Percentiles rank a stretch among this genome's conserved stretches.
Evolutionary conservation across 352 stramenopile species (phyloP).

Genomic region (Aphanomyces euteiches): DNA sequence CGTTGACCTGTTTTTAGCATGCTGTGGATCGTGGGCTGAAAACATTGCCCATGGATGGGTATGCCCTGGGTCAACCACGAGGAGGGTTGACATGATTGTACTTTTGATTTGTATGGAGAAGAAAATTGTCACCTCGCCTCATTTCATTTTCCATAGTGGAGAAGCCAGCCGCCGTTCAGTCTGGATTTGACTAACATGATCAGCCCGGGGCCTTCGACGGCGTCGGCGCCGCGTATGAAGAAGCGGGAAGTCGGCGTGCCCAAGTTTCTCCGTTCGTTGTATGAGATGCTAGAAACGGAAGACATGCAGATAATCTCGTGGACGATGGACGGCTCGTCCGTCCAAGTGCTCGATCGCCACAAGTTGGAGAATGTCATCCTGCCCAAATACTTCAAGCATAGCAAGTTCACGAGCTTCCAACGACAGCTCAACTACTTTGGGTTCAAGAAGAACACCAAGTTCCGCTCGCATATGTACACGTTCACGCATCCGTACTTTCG

Average conservation of each 20-base stretch:
- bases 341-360: conserved; percentile 63
- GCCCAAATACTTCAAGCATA: conserved; percentile 93
- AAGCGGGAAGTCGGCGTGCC: conserved; percentile 44
- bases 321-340: conserved; percentile 59
- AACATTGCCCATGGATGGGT: not conserved
- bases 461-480: conserved; percentile 68
- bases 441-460: conserved; percentile 86
- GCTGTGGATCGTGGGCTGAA: not conserved
- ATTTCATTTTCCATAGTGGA: not conserved
- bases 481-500: conserved; percentile 68
- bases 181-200: conserved; percentile 19
- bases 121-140: not conserved
- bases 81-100: conserved; percentile 12
- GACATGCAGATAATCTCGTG: conserved; percentile 68
- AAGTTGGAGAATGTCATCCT: conserved; percentile 68
- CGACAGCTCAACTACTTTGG: conserved; percentile 92
- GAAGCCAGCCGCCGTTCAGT: conserved; percentile 8
- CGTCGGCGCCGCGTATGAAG: conserved; percentile 19
- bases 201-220: not conserved
- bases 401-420: conserved; percentile 90
- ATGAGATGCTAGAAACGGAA: conserved; percentile 70
- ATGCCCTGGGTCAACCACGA: not conserved
- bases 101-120: not conserved
- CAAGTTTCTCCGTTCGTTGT: conserved; percentile 74
- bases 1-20: too few relatives aligned